A percentile compares a stretch with the other conserved stretches of the same genome.
These are phyloP conservation scores for Cladophialophora chaetospira DNA, from an alignment of 2,329 filamentous ascomycete genomes.

Conservation along the genomic window DNA sequence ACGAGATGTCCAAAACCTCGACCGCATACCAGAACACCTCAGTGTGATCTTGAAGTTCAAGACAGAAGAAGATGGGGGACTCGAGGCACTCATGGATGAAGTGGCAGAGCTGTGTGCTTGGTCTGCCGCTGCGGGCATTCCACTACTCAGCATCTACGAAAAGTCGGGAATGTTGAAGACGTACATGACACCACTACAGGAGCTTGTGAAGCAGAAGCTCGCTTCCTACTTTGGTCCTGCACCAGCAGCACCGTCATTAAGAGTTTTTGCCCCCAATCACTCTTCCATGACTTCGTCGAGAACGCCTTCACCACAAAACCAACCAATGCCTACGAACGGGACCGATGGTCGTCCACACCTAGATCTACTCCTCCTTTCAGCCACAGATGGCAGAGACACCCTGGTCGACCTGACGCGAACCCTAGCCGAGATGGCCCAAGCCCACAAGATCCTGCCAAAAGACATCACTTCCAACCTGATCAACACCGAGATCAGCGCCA, in stretches of 20 bases:
- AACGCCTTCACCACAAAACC: slow-evolving; percentile 16
- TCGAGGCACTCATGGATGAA: slow-evolving; percentile 86
- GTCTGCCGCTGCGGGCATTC: slow-evolving; percentile 87
- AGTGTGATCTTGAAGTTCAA: slow-evolving; percentile 81
- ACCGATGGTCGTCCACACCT: slow-evolving; percentile 41
- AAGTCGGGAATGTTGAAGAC: slow-evolving; percentile 83
- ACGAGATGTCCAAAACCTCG: slow-evolving; percentile 76
- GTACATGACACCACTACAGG: slow-evolving; percentile 82
- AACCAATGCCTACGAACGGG: slow-evolving; percentile 30
- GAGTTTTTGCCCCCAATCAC: slow-evolving; percentile 70
- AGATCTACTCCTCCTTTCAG: slow-evolving; percentile 76
- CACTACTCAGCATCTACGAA: slow-evolving; percentile 87
- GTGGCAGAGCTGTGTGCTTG: slow-evolving; percentile 89
- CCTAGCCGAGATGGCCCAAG: slow-evolving; percentile 90
- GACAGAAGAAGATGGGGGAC: slow-evolving; percentile 68
- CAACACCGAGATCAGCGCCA: slow-evolving; percentile 78
- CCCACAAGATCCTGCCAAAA: slow-evolving; percentile 73
- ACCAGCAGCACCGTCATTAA: slow-evolving; percentile 67
- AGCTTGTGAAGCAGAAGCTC: slow-evolving; percentile 75
- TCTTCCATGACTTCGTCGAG: slow-evolving; percentile 22
- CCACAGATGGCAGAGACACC: slow-evolving; percentile 86
- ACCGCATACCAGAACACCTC: slow-evolving; percentile 77
- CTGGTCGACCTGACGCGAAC: slow-evolving; percentile 95
- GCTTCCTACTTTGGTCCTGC: slow-evolving; percentile 80
- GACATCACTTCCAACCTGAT: slow-evolving; percentile 87